Base-by-base conservation (phyloP, 805 yeast genomes). In the Metschnikowia noctiluminum region DNA sequence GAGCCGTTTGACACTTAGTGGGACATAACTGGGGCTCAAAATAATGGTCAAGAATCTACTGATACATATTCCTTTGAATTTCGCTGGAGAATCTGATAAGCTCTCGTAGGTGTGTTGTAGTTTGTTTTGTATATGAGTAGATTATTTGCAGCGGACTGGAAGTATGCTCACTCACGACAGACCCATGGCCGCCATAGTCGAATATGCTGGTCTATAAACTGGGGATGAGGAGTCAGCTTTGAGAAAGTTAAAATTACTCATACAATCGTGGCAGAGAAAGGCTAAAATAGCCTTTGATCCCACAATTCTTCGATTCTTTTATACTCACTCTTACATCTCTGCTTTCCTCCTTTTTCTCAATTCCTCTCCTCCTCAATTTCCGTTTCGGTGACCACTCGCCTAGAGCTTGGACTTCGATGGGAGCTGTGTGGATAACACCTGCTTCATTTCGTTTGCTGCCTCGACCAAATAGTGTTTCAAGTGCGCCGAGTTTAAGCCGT, bases 361-460 rank as follows among this genome's bases (percentile, higher is more conserved):
- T 3, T 37, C 26, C 9, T 16, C 7, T 37, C 15, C 9, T 14
- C 12, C 21, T 16, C 28, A 10, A 21, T 21, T 21, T 21, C 21
- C 21, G 21, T 4, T 21, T 21, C 21, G 2, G 21, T 21, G 21
- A 21, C 15, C 10, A 30, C 16, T 7, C 28, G 11, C 34, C 30
- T 62, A 73, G 49, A 73, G 68, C 60, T 73, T 73, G 37, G 77
- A 65, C 61, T 71, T 68, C 40, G 69, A 58, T 15, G 68, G 52
- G 53, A 70, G 64, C 12, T 69, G 71, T 39, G 60, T 57, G 11
- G 66, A 55, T 58, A 91, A 80, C 27, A 85, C 74, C 44, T 80
- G 85, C 57, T 77, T 86, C 68, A 92, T 72, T 68, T 92, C 96
- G 58, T 84, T 84, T 30, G 96, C 96, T 38, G 94, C 82, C 57